Conservation (phyloP, 2,329 filamentous ascomycete genomes). For the Verticillium albo-atrum region DNA sequence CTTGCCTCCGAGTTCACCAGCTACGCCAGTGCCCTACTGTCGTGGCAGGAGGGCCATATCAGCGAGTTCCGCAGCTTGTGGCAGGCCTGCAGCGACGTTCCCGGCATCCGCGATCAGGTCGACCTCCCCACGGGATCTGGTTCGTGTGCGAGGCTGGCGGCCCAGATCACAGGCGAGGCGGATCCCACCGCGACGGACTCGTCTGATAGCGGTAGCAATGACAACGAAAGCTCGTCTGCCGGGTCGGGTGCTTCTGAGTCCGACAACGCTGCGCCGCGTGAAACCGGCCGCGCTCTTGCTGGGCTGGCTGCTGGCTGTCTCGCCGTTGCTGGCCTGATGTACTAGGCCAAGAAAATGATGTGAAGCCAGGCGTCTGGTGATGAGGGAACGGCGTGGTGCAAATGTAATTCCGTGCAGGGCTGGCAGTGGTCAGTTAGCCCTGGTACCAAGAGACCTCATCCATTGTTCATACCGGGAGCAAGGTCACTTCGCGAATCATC, state of each 20-base stretch:
- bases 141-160: slow-evolving; percentile 9
- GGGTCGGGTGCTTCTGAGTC: background rate
- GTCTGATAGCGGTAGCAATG: background rate
- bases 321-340: background rate
- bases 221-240: background rate
- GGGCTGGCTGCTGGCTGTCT: background rate
- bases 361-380: background rate
- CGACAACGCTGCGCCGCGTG: background rate
- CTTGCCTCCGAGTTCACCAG: slow-evolving; percentile 19
- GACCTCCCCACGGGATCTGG: slow-evolving; percentile 2
- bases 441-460: too few relatives aligned
- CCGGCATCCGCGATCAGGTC: slow-evolving; percentile 7
- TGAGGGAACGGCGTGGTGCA: too few relatives aligned
- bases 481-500: too few relatives aligned
- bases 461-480: too few relatives aligned
- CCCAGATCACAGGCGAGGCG: slow-evolving; percentile 6
- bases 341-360: background rate
- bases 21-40: slow-evolving; percentile 14
- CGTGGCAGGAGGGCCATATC: slow-evolving; percentile 16
- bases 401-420: background rate
- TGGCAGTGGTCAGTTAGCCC: background rate
- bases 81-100: slow-evolving; percentile 22
- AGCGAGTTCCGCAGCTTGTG: slow-evolving; percentile 14
- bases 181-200: background rate
- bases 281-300: background rate